A percentile compares a stretch with the other conserved stretches of the same genome.
These are phyloP conservation scores for Calonectria honghensis DNA, from an alignment of 2,329 filamentous ascomycete species.

Conservation along the genomic window DNA sequence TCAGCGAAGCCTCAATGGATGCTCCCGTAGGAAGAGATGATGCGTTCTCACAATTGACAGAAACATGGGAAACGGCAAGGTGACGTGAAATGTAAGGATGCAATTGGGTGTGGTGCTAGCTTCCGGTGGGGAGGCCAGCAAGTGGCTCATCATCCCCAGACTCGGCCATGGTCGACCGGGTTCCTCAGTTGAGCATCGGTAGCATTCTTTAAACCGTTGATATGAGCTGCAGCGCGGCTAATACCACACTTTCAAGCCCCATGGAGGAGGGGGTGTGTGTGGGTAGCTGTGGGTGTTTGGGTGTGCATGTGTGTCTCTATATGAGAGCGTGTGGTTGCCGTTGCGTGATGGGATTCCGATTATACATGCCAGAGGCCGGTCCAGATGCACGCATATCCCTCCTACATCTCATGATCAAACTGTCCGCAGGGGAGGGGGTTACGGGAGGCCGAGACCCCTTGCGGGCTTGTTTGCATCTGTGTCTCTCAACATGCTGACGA, in stretches of 20 bases:
- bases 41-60: not conserved
- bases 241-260: slow-evolving; percentile 10
- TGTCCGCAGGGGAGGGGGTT: not conserved
- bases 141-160: not conserved
- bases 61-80: not conserved
- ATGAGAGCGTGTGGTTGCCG: slow-evolving; percentile 17
- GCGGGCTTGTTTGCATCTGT: not conserved
- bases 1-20: slow-evolving; percentile 22
- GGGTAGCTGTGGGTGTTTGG: slow-evolving; percentile 9
- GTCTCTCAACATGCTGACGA: slow-evolving; percentile 14
- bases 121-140: not conserved
- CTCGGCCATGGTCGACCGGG: slow-evolving; percentile 7
- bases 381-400: slow-evolving; percentile 17
- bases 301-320: slow-evolving; percentile 1
- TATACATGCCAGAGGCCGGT: slow-evolving; percentile 22
- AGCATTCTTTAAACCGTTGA: slow-evolving; percentile 11
- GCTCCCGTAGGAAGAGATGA: not conserved
- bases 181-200: not conserved
- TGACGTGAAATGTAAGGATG: not conserved
- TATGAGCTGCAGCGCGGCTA: slow-evolving; percentile 24
- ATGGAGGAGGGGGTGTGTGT: slow-evolving; percentile 1
- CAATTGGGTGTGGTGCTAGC: not conserved
- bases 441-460: not conserved
- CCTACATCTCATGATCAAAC: slow-evolving; percentile 22
- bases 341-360: slow-evolving; percentile 25